A percentile compares a stretch with the other conserved stretches of the same genome.
Evolutionary conservation across 495 filamentous ascomycete species (phyloP).

Genomic region (Xylaria castorea): DNA sequence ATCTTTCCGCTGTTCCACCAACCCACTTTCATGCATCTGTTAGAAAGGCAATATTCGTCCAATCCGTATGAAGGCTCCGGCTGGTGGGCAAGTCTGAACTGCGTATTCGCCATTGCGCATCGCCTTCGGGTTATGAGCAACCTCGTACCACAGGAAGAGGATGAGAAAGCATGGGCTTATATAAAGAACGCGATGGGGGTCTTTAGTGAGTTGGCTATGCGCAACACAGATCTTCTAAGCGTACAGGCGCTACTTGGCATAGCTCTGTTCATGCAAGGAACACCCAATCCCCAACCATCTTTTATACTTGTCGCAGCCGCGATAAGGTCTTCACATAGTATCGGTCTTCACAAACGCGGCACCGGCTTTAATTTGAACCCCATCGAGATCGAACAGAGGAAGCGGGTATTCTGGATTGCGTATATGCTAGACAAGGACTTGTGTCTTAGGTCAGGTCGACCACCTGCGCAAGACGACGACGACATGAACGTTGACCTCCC

Average conservation of each 20-base stretch:
- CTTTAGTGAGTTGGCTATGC: conserved; percentile 89
- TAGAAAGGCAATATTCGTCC: conserved; percentile 88
- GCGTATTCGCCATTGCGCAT: conserved; percentile 89
- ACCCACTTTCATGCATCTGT: conserved; percentile 95
- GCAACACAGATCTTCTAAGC: conserved; percentile 93
- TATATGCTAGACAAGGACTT: conserved; percentile 97
- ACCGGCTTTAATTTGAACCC: conserved; percentile 89
- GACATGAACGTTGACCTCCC: conserved; percentile 98
- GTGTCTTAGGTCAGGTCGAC: conserved; percentile 88
- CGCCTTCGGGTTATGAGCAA: conserved; percentile 95
- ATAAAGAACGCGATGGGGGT: conserved; percentile 96
- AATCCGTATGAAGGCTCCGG: conserved; percentile 96
- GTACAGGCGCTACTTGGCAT: conserved; percentile 97
- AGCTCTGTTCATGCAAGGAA: conserved; percentile 95
- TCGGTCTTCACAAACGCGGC: conserved; percentile 92
- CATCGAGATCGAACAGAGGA: conserved; percentile 92
- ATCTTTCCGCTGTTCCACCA: conserved; percentile 98
- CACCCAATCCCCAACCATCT: conserved; percentile 93
- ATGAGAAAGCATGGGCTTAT: conserved; percentile 91
- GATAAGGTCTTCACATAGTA: conserved; percentile 89
- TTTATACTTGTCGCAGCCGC: conserved; percentile 94
- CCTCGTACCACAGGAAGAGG: conserved; percentile 84
- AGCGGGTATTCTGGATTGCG: conserved; percentile 97
- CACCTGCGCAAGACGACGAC: conserved; percentile 94
- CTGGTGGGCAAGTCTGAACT: conserved; percentile 98